Base-by-base conservation (phyloP, 2,329 filamentous ascomycete species). In the Verticillium nubilum region DNA sequence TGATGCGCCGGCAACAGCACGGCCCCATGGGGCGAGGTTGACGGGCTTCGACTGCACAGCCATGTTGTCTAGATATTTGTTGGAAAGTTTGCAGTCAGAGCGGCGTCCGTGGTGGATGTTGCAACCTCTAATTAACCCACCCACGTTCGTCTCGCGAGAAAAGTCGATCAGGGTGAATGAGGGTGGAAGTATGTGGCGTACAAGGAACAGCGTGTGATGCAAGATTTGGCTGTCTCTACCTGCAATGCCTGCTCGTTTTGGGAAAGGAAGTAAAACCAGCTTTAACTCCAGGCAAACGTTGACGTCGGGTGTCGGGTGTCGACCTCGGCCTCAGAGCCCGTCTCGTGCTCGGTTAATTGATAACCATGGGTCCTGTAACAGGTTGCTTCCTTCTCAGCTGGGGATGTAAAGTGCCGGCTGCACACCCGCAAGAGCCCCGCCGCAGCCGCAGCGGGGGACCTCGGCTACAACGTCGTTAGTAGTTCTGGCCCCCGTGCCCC, bases 1-100 rank as follows among this genome's bases (percentile, higher is more conserved):
- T 23, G 91, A 91, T 57, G 95, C 92, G 69, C 95, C 95, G 63
- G 95, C 94, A 65, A 97, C 86, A 58, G 95, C 95, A 71, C 89
- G 88, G 58, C 93, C 94, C 94, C 94, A 98, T 58, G 95, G 91
- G 50, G 95, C 92, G 61, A 98, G 85, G 65, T 80, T 80, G 58
- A 80, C 80, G 64, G 86, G 81, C 74, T 92, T 94, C 42, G 83
- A 86, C 68, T 82, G 82, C 58, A 72, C 79, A 60, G 77, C 74
- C 83, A 86, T 85, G 61, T 58, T 53, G 59, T 28, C 47, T 19
- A 23, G 31, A 5, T 52, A 19, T 19, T 23, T 33, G 31, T n/a
- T 23, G 17, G 53, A 27, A 19, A 52, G 26, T 12, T 12, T 23
- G 1, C 42, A 12, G 10, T 23, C 13, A 23, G 9, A 2, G 19